Evolutionary conservation across 139 green algal genomes (phyloP).

Genomic region (Chlamydomonas sp.): DNA sequence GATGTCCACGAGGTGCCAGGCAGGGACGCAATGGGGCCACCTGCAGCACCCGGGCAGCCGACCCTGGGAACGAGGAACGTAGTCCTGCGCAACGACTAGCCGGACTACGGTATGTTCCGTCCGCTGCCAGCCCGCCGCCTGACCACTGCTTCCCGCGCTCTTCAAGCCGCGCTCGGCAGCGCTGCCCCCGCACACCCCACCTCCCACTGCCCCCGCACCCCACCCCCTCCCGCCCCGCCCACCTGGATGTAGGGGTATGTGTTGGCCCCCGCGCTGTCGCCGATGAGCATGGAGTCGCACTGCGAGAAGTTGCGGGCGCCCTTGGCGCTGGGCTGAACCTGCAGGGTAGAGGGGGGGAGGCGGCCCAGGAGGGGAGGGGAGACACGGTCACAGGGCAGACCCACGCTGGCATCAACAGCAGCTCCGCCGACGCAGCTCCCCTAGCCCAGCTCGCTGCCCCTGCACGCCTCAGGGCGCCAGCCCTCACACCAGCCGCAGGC

Average conservation of each 20-base stretch:
- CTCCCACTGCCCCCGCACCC: background rate
- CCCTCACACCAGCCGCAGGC: no score
- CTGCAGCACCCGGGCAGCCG: no score
- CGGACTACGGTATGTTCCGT: no score
- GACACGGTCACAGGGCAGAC: no score
- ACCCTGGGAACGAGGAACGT: no score
- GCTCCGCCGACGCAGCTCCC: background rate
- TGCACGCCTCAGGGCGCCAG: no score
- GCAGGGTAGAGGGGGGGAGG: conserved; percentile 25
- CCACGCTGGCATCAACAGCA: background rate
- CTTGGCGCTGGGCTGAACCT: conserved; percentile 80
- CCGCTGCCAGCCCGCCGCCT: no score
- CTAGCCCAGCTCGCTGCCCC: background rate
- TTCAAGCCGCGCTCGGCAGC: background rate
- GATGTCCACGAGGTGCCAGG: no score
- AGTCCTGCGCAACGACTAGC: no score
- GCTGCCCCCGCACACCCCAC: background rate
- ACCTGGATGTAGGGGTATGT: conserved; percentile 99
- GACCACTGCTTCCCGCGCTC: no score
- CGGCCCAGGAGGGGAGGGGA: no score
- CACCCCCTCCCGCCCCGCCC: background rate
- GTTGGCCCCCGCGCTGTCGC: conserved; percentile 94
- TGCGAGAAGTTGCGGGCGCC: conserved; percentile 95
- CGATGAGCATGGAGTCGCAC: conserved; percentile 99
- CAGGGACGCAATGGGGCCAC: no score